Evolutionary conservation across 805 yeast species (phyloP), one percentile per base, ranked within the genome.

Genomic region (Myxozyma udenii): DNA sequence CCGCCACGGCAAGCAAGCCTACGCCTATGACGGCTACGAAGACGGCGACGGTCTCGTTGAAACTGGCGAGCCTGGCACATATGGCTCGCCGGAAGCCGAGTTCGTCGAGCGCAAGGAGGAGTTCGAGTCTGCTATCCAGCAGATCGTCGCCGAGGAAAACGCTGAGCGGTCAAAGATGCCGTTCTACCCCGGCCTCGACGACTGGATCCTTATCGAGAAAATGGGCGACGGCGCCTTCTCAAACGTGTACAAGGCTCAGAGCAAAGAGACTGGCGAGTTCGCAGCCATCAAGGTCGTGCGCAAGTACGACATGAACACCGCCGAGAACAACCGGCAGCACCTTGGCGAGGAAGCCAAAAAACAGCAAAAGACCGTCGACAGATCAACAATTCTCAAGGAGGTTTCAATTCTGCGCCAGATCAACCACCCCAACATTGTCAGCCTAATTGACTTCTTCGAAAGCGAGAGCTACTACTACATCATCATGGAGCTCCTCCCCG

Each of bases 141-240:
- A 66, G 53, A 68, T 73, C 33, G 69, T 73, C 42, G 72, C 67
- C 30, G 74, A 72, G 51, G 75, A 73, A 43, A 66, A 61, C 35
- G 66, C 60, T 45, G 59, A 64, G 35, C 50, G 62, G 38, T 49
- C 61, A 3, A 58, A 62, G 42, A 42, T 70, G 61, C 74, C 75
- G 14, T 16, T 48, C 3, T 73, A 70, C 48, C 67, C 69, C 16
- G 77, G 75, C 3, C 58, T 73, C 6, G 75, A 72, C 47, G 51
- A 64, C 25, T 73, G 64, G 57, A 46, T 45, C 36, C 59, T 73
- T 23, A 37, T 69, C n/a, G 69, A 70, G 50, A 72, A 74, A 57
- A 71, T 73, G 73, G 77, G 77, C 46, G 77, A 73, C 64, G 98
- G 98, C 6, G 97, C 97, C 0, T 90, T 91, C 66, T 87, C 95